Conservation (phyloP, 1,284 basidiomycete species). For the Cryptococcus sp. region DNA sequence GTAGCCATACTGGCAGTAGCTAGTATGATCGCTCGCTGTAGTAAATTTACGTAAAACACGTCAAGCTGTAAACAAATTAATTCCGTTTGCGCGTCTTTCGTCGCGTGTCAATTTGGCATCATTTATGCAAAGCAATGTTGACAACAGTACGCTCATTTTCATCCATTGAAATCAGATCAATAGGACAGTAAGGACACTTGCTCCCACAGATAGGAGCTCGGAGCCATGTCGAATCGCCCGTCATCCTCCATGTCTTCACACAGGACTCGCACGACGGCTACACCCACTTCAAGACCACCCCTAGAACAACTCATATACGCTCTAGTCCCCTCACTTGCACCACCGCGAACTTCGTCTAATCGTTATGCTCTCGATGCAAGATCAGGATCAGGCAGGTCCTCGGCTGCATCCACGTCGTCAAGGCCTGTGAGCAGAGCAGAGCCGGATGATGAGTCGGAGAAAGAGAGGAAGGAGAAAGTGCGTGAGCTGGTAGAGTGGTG, state of each 20-base stretch:
- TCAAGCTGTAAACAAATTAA: constrained; percentile 1
- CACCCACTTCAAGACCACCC: constrained; percentile 19
- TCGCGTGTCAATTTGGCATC: constrained; percentile 1
- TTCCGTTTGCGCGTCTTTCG: constrained; percentile 3
- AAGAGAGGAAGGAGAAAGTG: constrained; percentile 35
- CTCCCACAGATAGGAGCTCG: too few species aligned
- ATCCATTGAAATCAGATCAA: background rate
- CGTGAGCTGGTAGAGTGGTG: constrained; percentile 43
- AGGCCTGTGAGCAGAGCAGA: constrained; percentile 17
- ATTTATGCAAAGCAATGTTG: background rate
- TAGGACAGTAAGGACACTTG: too few species aligned
- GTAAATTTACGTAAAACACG: background rate
- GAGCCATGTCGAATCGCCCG: constrained; percentile 2
- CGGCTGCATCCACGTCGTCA: constrained; percentile 7
- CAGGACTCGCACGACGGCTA: constrained; percentile 11
- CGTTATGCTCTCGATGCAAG: background rate
- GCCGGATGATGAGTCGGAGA: constrained; percentile 25
- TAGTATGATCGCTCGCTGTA: too few species aligned
- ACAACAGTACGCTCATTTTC: background rate
- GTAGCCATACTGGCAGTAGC: too few species aligned
- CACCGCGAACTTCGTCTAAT: constrained; percentile 6
- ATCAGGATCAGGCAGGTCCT: constrained; percentile 10
- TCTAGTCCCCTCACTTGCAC: constrained; percentile 37
- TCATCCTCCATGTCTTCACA: constrained; percentile 14
- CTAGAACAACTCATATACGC: constrained; percentile 44